phyloP scores from a whole-genome alignment of 352 stramenopile species.

The Phytophthora tubulina region DNA sequence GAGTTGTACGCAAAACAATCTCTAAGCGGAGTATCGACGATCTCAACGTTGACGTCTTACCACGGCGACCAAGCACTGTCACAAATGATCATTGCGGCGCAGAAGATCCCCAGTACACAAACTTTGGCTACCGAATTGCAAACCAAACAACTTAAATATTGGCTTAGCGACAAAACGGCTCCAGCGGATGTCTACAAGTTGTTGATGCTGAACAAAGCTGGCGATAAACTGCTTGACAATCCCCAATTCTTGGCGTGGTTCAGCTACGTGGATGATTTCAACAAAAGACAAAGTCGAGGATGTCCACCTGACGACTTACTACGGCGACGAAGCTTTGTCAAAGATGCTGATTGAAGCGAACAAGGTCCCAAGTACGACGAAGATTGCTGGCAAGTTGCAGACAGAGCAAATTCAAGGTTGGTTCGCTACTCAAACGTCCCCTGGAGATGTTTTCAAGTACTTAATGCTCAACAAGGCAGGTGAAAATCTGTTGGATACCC shows the following conservation, averaged over 20 bases:
- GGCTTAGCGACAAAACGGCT: not conserved
- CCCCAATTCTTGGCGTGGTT: slow-evolving; percentile 4
- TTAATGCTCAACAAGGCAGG: slow-evolving; percentile 1
- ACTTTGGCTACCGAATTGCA: not conserved
- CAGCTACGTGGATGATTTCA: not conserved
- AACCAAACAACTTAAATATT: not conserved
- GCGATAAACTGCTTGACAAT: slow-evolving; percentile 4
- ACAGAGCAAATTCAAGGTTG: not conserved
- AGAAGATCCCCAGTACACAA: not conserved
- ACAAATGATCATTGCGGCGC: not conserved
- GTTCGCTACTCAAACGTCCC: not conserved
- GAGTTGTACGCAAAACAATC: not conserved
- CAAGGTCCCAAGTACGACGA: not conserved
- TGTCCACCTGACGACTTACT: not conserved
- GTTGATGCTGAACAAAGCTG: not conserved
- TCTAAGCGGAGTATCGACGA: not conserved
- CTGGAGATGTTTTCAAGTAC: not conserved
- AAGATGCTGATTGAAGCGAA: not conserved
- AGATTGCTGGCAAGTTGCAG: not conserved
- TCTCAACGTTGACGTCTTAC: not conserved
- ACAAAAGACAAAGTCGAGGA: not conserved
- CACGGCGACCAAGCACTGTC: not conserved
- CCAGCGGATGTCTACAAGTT: not conserved
- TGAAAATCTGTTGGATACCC: not conserved
- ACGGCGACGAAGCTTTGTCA: slow-evolving; percentile 1